Base-by-base conservation (phyloP, 202 grass and related monocot species). In the Bolboschoenoplectus hybrid region DNA sequence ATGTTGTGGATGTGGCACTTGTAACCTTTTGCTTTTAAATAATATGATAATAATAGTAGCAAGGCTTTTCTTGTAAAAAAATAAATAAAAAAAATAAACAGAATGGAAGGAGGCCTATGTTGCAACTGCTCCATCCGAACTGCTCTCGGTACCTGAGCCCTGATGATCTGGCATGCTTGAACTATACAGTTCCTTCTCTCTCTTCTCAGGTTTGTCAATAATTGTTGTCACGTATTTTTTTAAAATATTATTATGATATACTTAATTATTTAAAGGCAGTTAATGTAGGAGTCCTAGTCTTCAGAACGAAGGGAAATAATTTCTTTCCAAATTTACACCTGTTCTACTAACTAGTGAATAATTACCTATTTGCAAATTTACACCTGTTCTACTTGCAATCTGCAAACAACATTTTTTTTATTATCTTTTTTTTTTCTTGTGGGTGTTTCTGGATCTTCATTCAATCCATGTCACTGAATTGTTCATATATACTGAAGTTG, bases 61-160 rank as follows among this genome's bases (percentile, higher is more conserved):
- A 40, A 68, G 35, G 81, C 46, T 32, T 7, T 44, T 83, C 44
- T 49, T 19, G n/a, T 8, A 16, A 38, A 60, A 79, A 71, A 40
- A 72, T 58, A 26, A 26, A 26, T 26, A 26, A 26, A 26, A 26
- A 26, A 26, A 26, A 26, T 26, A 26, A 26, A 85, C 79, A 98
- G 96, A 98, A 98, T 85, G 96, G 96, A 75, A 96, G 93, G 79
- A 90, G 93, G 4, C 87, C 85, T 55, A 72, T 98, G 81, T 87
- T 98, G 61, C 93, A 96, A 83, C 45, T 98, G 71, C 91, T 98
- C 60, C 90, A 90, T 77, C 96, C 96, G 53, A 71, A 90, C 52
- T 88, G 87, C 83, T 89, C 91, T 67, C 91, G 93, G 34, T 98
- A 90, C 88, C 82, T 98, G 53, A 67, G 87, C 72, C 96, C 91